phyloP scores from a whole-genome alignment of 768 basidiomycete genomes.

The Hebeloma cylindrosporum region DNA sequence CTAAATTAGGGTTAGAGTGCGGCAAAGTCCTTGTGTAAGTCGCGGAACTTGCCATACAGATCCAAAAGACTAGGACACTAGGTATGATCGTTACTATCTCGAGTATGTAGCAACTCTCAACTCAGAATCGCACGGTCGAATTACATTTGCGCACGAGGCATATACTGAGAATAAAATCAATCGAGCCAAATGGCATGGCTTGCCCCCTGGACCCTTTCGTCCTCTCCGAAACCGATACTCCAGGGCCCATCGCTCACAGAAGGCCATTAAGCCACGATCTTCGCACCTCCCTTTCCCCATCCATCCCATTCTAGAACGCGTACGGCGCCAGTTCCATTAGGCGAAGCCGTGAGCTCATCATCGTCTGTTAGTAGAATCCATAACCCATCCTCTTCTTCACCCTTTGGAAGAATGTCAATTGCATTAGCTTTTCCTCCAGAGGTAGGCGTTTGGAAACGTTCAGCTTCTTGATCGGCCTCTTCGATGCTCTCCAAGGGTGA shows the following conservation, averaged over 20 bases:
- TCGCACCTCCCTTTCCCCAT: conserved; percentile 38
- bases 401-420: conserved; percentile 42
- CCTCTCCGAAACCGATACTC: conserved; percentile 15
- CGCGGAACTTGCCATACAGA: too few relatives aligned
- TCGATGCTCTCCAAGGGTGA: conserved; percentile 14
- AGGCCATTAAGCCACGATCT: conserved; percentile 45
- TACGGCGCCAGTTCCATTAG: conserved; percentile 35
- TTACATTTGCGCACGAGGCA: too few relatives aligned
- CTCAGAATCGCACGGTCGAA: too few relatives aligned
- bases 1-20: conserved; percentile 11
- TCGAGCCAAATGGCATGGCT: conserved; percentile 56
- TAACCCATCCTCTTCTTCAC: conserved; percentile 28
- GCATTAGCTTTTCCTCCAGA: conserved; percentile 55
- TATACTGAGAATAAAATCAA: too few relatives aligned
- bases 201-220: conserved; percentile 40
- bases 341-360: conserved; percentile 31
- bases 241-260: conserved; percentile 11
- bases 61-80: too few relatives aligned
- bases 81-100: too few relatives aligned
- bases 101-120: too few relatives aligned
- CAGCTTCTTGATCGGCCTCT: conserved; percentile 23
- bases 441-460: conserved; percentile 45
- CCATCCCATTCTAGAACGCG: conserved; percentile 53
- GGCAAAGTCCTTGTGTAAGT: conserved; percentile 2
- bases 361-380: conserved; percentile 56